Evolutionary conservation across 768 basidiomycete species (phyloP).

Genomic region (Strobilomyces dryophilus): DNA sequence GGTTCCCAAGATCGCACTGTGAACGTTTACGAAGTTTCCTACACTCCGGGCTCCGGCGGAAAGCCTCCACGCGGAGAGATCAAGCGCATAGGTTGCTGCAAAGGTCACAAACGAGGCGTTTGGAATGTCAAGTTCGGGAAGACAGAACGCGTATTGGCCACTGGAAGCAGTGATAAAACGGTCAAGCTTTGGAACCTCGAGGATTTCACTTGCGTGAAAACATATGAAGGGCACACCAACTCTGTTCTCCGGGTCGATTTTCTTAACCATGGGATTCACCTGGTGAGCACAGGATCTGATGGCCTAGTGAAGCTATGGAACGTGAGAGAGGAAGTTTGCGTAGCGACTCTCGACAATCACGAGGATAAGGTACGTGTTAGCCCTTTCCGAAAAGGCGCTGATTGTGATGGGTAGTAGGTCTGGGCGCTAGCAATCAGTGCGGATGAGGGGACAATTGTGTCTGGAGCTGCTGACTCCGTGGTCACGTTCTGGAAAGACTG

Average conservation of each 20-base stretch:
- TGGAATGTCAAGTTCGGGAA: slow-evolving; percentile 91
- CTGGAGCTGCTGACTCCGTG: slow-evolving; percentile 93
- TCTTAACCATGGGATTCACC: slow-evolving; percentile 74
- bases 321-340: slow-evolving; percentile 81
- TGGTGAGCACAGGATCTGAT: slow-evolving; percentile 89
- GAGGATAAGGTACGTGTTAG: slow-evolving; percentile 78
- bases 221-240: slow-evolving; percentile 98
- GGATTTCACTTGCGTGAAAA: slow-evolving; percentile 90
- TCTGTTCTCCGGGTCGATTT: slow-evolving; percentile 94
- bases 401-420: slow-evolving; percentile 50
- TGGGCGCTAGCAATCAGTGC: slow-evolving; percentile 87
- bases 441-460: slow-evolving; percentile 83
- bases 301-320: slow-evolving; percentile 97
- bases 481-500: slow-evolving; percentile 97
- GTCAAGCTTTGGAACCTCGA: slow-evolving; percentile 93
- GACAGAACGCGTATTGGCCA: slow-evolving; percentile 81
- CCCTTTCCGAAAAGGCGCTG: background rate
- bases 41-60: slow-evolving; percentile 36
- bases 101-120: slow-evolving; percentile 94
- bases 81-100: slow-evolving; percentile 78
- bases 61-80: slow-evolving; percentile 62
- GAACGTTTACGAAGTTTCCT: slow-evolving; percentile 81
- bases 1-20: slow-evolving; percentile 96
- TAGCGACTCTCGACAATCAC: slow-evolving; percentile 90
- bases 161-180: slow-evolving; percentile 93